These are phyloP conservation scores for Beauveria sp. DNA, from an alignment of 2,329 filamentous ascomycete species.

Conservation along the genomic window DNA sequence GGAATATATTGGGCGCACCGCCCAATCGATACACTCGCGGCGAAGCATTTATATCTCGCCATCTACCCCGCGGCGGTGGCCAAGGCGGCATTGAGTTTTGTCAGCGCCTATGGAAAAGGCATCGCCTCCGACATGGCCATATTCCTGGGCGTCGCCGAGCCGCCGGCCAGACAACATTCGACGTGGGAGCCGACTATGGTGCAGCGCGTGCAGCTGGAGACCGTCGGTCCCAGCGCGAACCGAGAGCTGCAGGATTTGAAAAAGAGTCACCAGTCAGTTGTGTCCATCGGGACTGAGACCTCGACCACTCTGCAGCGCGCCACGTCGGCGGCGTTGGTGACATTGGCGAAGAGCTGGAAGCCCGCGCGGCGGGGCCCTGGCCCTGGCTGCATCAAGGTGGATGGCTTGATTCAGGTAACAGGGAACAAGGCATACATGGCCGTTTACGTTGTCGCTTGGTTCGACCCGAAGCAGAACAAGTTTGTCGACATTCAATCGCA, in stretches of 20 bases:
- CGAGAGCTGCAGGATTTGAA: constrained; percentile 5
- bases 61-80: constrained; percentile 48
- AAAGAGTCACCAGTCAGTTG: background rate
- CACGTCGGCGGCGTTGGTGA: constrained; percentile 21
- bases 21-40: constrained; percentile 40
- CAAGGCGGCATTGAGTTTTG: constrained; percentile 44
- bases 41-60: constrained; percentile 37
- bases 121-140: constrained; percentile 36
- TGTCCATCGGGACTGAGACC: background rate
- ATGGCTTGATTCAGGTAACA: constrained; percentile 47
- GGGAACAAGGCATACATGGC: constrained; percentile 38
- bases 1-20: constrained; percentile 39
- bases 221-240: background rate
- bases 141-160: constrained; percentile 36
- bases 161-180: constrained; percentile 17
- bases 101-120: constrained; percentile 38
- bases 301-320: background rate
- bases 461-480: constrained; percentile 45
- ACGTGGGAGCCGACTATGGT: constrained; percentile 26
- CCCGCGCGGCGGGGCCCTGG: constrained; percentile 35
- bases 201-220: constrained; percentile 19
- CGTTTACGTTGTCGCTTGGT: constrained; percentile 46
- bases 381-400: constrained; percentile 44
- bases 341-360: constrained; percentile 39
- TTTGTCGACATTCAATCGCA: constrained; percentile 35